Base-by-base conservation (phyloP, 108 stramenopile genomes). In the Conticribra weissflogii region DNA sequence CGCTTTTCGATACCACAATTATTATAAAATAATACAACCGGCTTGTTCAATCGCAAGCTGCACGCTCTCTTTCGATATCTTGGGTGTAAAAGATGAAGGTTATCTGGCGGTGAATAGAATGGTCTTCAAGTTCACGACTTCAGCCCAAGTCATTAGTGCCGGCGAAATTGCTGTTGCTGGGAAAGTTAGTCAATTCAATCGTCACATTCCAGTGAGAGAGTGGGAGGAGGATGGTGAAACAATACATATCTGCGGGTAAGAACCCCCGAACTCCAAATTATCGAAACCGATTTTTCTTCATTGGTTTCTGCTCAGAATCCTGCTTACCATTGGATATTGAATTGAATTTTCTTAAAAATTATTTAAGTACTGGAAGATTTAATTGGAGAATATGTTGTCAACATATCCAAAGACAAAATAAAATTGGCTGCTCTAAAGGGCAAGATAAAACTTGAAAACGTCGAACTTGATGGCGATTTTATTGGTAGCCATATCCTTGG, bases 401-500 rank as follows among this genome's bases (percentile, higher is more conserved):
- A 93, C 59, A 86, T 93, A n/a, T 84, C 87, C 57, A 84, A 87
- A 60, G 88, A 90, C 44, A 88, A 88, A 30, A 71, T 93, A 9
- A 88, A 89, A 70, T 72, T 93, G 54, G 83, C 86, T 0, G 86
- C 86, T 12, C 63, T 93, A 25, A 72, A 81, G 5, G 92, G 92
- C 27, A 86, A 85, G 65, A 85, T 93, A 21, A 89, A 88, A 72
- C 74, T 93, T 7, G 88, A 89, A 52, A 88, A 93, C 79, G 92
- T 93, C 16, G 87, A 93, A 56, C 76, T 93, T 3, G 92, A 93
- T 48, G 92, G 92, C 16, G 92, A 93, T 55, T 59, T 90, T 56
- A 84, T 93, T 47, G 92, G 89, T 0, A 80, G 86, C 24, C 86
- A 86, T 52, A 72, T 93, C 15, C 60, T 93, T n/a, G 78, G 86